phyloP scores from a whole-genome alignment of 2,329 filamentous ascomycete species.

The Colletotrichum camelliae region DNA sequence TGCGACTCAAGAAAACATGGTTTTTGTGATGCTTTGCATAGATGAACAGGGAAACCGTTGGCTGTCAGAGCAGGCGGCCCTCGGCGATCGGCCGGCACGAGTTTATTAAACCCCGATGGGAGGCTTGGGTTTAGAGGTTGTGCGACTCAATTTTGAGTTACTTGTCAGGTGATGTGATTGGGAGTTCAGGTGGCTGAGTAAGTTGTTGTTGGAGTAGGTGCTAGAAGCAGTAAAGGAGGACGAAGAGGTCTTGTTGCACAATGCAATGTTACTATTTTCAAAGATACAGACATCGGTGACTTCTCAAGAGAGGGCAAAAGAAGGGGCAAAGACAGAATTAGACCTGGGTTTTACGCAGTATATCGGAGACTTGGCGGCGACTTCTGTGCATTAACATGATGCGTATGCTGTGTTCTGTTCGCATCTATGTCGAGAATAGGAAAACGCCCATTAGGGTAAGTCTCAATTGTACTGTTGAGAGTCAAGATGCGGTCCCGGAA shows the following conservation, averaged over 20 bases:
- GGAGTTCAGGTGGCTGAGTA: neutral
- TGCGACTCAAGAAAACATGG: neutral
- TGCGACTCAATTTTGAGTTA: neutral
- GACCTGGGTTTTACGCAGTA: neutral
- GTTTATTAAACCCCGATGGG: neutral
- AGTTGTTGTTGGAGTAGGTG: neutral
- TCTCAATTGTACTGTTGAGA: neutral
- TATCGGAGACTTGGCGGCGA: neutral
- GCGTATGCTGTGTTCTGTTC: neutral
- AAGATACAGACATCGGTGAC: neutral
- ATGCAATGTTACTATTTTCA: neutral
- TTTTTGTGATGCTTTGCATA: neutral
- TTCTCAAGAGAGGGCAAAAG: no score
- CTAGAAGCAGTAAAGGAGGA: neutral
- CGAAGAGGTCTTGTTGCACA: neutral
- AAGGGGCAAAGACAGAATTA: neutral
- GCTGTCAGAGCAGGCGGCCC: neutral
- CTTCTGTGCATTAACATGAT: neutral
- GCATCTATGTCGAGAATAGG: neutral
- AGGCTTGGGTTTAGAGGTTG: neutral
- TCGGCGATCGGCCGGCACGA: neutral
- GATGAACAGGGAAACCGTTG: constrained; percentile 6
- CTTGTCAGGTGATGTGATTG: neutral
- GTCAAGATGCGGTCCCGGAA: neutral
- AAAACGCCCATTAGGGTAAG: neutral